Conservation (phyloP, 192 early-diverging fungal genomes). For the Endogone sp. region DNA sequence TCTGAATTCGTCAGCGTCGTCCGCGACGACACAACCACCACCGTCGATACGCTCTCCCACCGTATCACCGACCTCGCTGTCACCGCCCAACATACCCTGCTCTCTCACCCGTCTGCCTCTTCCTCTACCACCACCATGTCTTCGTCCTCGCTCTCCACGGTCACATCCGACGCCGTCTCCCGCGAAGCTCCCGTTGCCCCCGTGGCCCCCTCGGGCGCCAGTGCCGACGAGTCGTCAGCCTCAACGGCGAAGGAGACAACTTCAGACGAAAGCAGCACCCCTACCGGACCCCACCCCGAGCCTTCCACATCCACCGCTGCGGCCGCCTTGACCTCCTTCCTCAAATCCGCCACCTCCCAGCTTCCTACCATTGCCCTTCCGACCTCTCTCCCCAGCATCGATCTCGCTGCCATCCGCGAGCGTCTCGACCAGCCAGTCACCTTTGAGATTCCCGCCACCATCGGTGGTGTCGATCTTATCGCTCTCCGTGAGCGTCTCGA, state of each 20-base stretch:
- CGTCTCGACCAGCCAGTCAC: constrained; percentile 14
- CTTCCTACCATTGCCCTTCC: constrained; percentile 19
- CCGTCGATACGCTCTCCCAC: constrained; percentile 22
- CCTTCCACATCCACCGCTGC: constrained; percentile 1
- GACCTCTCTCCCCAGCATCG: constrained; percentile 13
- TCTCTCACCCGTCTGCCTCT: neutral
- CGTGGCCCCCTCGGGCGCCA: constrained; percentile 5
- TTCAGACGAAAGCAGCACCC: neutral
- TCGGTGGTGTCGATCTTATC: constrained; percentile 9
- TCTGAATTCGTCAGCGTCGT: constrained; percentile 44
- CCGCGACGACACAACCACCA: constrained; percentile 32
- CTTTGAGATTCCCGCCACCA: constrained; percentile 11
- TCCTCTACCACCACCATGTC: neutral
- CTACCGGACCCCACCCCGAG: neutral
- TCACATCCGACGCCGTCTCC: neutral
- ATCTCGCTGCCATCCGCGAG: constrained; percentile 19
- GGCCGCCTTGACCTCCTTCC: constrained; percentile 23
- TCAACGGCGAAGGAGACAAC: constrained; percentile 1
- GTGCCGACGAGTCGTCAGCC: neutral
- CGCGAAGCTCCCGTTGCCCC: too few relatives aligned
- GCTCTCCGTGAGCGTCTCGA: constrained; percentile 27
- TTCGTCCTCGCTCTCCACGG: neutral
- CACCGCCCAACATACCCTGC: neutral
- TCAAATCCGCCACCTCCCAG: constrained; percentile 12
- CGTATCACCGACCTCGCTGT: constrained; percentile 17